These are phyloP conservation scores for Talaromyces marneffei DNA, from an alignment of 2,329 filamentous ascomycete genomes.

Conservation along the genomic window DNA sequence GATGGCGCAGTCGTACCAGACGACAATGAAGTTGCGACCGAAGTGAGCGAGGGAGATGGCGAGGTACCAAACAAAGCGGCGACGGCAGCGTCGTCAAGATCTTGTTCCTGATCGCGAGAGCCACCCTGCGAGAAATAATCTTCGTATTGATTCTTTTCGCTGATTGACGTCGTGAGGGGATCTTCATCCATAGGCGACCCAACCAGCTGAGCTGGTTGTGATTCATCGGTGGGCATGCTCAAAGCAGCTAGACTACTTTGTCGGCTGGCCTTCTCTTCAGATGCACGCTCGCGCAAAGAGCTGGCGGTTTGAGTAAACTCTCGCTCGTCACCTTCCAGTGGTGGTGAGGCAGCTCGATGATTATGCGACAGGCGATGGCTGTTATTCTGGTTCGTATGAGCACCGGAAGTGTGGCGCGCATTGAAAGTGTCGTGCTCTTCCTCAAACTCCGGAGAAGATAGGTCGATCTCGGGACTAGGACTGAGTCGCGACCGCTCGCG, in stretches of 20 bases:
- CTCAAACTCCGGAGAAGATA: slow-evolving; percentile 82
- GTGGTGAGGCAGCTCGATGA: slow-evolving; percentile 73
- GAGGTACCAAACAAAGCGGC: slow-evolving; percentile 37
- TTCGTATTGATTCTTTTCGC: slow-evolving; percentile 26
- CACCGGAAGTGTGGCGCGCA: slow-evolving; percentile 17
- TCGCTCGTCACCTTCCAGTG: slow-evolving; percentile 87
- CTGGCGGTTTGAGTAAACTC: slow-evolving; percentile 96
- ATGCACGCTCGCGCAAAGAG: slow-evolving; percentile 60
- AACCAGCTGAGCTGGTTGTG: slow-evolving; percentile 23
- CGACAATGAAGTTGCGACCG: slow-evolving; percentile 37
- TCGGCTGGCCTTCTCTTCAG: slow-evolving; percentile 31
- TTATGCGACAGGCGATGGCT: slow-evolving; percentile 52
- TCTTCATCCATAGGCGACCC: slow-evolving; percentile 28
- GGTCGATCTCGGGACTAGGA: slow-evolving; percentile 86
- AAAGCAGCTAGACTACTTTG: slow-evolving; percentile 33
- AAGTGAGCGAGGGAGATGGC: slow-evolving; percentile 38
- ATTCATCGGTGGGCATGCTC: slow-evolving; percentile 11
- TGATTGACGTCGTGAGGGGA: slow-evolving; percentile 24
- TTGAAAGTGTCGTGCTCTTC: slow-evolving; percentile 54
- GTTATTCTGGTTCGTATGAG: slow-evolving; percentile 4
- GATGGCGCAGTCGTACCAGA: slow-evolving; percentile 36
- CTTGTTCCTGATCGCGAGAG: slow-evolving; percentile 24
- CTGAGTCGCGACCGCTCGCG: slow-evolving; percentile 63
- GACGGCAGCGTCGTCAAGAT: slow-evolving; percentile 30
- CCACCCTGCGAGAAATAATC: slow-evolving; percentile 33